phyloP scores from a whole-genome alignment of 768 basidiomycete species.

The Auricularia sp. region DNA sequence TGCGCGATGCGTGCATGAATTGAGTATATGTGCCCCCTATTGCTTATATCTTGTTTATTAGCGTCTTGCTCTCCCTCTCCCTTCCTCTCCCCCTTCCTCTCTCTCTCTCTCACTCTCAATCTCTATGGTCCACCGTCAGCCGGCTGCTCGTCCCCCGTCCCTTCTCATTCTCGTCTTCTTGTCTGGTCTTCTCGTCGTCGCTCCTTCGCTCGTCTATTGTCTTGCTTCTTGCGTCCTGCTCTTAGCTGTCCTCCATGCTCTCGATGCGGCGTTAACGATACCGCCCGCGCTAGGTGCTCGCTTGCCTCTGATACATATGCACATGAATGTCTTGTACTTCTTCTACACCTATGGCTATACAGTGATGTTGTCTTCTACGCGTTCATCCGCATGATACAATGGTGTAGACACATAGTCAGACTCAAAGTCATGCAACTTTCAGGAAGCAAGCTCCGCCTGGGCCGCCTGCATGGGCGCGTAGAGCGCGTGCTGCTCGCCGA shows the following conservation, averaged over 20 bases:
- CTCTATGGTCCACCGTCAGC: background rate
- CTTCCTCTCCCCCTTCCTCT: background rate
- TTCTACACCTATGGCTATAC: background rate
- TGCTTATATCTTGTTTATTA: background rate
- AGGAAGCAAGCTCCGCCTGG: conserved; percentile 15
- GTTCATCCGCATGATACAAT: too few species aligned
- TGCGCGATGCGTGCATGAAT: background rate
- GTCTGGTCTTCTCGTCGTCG: background rate
- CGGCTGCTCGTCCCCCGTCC: background rate
- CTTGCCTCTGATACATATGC: background rate
- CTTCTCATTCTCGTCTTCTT: background rate
- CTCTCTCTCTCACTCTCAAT: background rate
- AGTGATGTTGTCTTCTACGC: background rate
- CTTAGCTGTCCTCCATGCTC: background rate
- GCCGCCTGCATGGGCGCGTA: conserved; percentile 37
- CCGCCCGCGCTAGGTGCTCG: too few species aligned
- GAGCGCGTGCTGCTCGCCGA: conserved; percentile 75
- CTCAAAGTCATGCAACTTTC: background rate
- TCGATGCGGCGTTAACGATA: background rate
- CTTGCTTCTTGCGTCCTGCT: background rate
- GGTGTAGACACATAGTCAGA: background rate
- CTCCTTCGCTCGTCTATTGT: background rate
- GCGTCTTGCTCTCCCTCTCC: background rate
- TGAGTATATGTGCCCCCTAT: background rate
- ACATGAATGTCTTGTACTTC: background rate